phyloP scores from a whole-genome alignment of 257 asterid species.

The Penstemon barbatus region DNA sequence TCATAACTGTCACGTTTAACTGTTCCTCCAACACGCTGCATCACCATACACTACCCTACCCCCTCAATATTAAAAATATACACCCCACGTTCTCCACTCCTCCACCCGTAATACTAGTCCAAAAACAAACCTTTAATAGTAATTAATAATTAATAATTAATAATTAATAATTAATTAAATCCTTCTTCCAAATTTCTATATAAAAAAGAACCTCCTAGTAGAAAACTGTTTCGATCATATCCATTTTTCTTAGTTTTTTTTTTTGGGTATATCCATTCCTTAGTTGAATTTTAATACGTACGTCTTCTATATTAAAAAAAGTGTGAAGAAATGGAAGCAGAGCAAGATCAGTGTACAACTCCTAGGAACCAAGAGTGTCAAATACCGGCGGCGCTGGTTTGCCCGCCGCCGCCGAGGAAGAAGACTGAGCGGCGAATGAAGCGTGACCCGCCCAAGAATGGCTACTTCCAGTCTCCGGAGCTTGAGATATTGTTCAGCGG shows the following conservation, averaged over 20 bases:
- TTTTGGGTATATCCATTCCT: too few species aligned
- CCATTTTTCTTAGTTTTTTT: too few species aligned
- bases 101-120: neutral
- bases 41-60: neutral
- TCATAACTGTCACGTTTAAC: conserved; percentile 40
- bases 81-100: neutral
- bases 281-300: neutral
- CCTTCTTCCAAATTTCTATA: conserved; percentile 5
- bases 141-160: too few species aligned
- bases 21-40: conserved; percentile 17
- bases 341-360: conserved; percentile 63
- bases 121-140: neutral
- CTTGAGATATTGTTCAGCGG: conserved; percentile 45
- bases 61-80: too few species aligned
- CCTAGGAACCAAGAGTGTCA: conserved; percentile 53
- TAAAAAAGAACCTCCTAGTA: neutral
- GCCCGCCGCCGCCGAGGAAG: conserved; percentile 79
- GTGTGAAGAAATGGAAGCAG: conserved; percentile 38
- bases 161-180: neutral
- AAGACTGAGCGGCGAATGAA: conserved; percentile 28
- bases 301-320: neutral
- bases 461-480: conserved; percentile 58
- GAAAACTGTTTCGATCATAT: neutral
- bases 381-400: conserved; percentile 41
- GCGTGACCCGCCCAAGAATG: conserved; percentile 48